Conservation (phyloP, 75 land plant species). For the Cryptomeria japonica region DNA sequence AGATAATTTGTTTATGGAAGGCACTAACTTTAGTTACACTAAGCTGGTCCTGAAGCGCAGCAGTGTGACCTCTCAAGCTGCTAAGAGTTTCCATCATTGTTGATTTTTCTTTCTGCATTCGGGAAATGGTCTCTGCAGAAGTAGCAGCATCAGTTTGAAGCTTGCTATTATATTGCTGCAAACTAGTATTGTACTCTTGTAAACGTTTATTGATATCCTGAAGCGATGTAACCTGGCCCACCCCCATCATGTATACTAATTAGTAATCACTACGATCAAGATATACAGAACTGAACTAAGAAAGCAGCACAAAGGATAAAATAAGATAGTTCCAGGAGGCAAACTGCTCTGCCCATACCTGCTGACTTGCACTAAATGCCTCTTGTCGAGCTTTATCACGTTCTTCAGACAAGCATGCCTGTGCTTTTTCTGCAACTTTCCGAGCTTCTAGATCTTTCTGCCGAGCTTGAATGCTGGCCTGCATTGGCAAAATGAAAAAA, state of each 20-base stretch:
- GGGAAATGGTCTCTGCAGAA: conserved; percentile 50
- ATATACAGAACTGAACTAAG: not conserved
- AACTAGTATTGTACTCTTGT: conserved; percentile 94
- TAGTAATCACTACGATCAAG: conserved; percentile 9
- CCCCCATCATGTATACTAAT: not conserved
- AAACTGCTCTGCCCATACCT: conserved; percentile 25
- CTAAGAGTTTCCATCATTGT: conserved; percentile 77
- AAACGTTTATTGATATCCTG: conserved; percentile 82
- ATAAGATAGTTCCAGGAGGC: not conserved
- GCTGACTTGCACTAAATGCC: conserved; percentile 32
- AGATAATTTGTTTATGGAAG: not conserved
- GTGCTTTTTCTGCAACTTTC: conserved; percentile 36
- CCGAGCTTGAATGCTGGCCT: conserved; percentile 43
- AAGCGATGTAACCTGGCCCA: conserved; percentile 55
- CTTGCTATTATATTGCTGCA: conserved; percentile 90
- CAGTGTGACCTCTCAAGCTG: conserved; percentile 55
- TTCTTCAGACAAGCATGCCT: conserved; percentile 34
- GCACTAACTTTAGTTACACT: conserved; percentile 53
- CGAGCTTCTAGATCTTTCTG: conserved; percentile 49
- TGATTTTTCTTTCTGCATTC: conserved; percentile 81
- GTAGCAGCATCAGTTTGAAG: conserved; percentile 71
- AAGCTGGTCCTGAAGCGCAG: conserved; percentile 62
- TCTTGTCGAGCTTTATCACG: conserved; percentile 45
- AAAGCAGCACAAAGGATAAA: not conserved
- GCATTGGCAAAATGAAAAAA: not conserved